phyloP scores from a whole-genome alignment of 371 early-diverging fungal genomes.

The Mucor piriformis region DNA sequence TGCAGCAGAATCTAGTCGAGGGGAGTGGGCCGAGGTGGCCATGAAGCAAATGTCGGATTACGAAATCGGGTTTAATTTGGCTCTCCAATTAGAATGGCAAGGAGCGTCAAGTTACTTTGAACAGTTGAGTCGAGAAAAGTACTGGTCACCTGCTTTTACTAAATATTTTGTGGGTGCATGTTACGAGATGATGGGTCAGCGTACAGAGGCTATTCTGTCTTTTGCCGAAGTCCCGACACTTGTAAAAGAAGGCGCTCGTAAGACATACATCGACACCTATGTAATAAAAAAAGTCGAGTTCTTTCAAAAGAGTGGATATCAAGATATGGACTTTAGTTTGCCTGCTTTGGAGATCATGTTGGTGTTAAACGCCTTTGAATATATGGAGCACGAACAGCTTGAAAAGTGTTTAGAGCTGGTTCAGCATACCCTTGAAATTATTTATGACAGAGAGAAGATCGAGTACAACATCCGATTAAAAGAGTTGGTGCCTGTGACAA shows the following conservation, averaged over 20 bases:
- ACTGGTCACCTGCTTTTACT: slow-evolving; percentile 66
- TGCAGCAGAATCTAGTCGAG: slow-evolving; percentile 55
- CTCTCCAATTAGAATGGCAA: slow-evolving; percentile 59
- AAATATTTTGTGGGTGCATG: slow-evolving; percentile 65
- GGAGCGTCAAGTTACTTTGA: slow-evolving; percentile 51
- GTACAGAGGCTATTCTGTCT: slow-evolving; percentile 52
- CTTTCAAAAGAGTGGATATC: slow-evolving; percentile 58
- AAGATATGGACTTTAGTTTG: slow-evolving; percentile 58
- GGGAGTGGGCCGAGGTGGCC: slow-evolving; percentile 57
- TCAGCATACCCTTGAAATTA: slow-evolving; percentile 44
- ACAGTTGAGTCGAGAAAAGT: slow-evolving; percentile 51
- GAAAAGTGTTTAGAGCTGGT: slow-evolving; percentile 44
- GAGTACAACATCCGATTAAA: slow-evolving; percentile 47
- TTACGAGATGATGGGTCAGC: slow-evolving; percentile 52
- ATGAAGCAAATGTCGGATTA: slow-evolving; percentile 60
- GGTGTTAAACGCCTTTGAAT: slow-evolving; percentile 61
- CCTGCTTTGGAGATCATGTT: slow-evolving; percentile 62
- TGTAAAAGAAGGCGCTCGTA: slow-evolving; percentile 48
- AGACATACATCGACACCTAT: slow-evolving; percentile 60
- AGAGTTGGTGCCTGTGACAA: slow-evolving; percentile 44
- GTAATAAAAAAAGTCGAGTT: slow-evolving; percentile 56
- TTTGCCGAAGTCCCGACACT: slow-evolving; percentile 51
- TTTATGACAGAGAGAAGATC: slow-evolving; percentile 53
- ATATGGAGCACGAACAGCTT: slow-evolving; percentile 52
- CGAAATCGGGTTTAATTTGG: slow-evolving; percentile 62